Evolutionary conservation across 2,329 filamentous ascomycete species (phyloP), one percentile per base, ranked within the genome.

Genomic region (Xylariaceae sp.): DNA sequence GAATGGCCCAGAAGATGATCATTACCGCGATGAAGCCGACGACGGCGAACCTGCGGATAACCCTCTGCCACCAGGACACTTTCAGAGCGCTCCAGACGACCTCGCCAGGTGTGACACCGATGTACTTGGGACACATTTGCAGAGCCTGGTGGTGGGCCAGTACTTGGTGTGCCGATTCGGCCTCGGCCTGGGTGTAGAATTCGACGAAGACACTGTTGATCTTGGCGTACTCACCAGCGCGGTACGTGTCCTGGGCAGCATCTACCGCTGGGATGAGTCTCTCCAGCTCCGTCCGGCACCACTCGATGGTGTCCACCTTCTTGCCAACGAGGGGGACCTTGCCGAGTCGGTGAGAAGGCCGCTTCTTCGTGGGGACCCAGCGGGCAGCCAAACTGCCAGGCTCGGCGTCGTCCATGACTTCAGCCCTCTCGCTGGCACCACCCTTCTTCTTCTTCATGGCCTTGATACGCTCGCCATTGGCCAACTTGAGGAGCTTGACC

Each of bases 221-320:
- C 42, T 77, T 72, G 40, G 77, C 72, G 29, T 69, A 76, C 24
- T 83, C 71, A 32, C 83, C 77, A 17, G 67, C 63, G 31, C 70
- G 72, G 53, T 90, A 84, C 31, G 72, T 68, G 25, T 67, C 70
- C 56, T 92, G 85, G 16, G 77, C 70, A 26, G 73, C 67, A 31
- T 83, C 72, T 19, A 87, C 80, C 39, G 83, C 71, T 0, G 83
- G 80, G 33, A 82, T 80, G 28, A 93, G 73, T 31, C 78, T 77
- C 43, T 81, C 75, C 33, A 95, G 75, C 57, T 93, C 83, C 2
- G 70, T 67, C 32, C 92, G 83, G 43, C 79, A 83, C 83, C 84
- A 95, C 42, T 90, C 78, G 57, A 98, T 95, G 0, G 88, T 92
- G 61, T 98, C 92, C 12, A 95, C 89, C 58, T 94, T 92, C 54